A percentile compares a stretch with the other conserved stretches of the same genome.
phyloP scores from a whole-genome alignment of 495 filamentous ascomycete species.

The Aspergillus panamensis region DNA sequence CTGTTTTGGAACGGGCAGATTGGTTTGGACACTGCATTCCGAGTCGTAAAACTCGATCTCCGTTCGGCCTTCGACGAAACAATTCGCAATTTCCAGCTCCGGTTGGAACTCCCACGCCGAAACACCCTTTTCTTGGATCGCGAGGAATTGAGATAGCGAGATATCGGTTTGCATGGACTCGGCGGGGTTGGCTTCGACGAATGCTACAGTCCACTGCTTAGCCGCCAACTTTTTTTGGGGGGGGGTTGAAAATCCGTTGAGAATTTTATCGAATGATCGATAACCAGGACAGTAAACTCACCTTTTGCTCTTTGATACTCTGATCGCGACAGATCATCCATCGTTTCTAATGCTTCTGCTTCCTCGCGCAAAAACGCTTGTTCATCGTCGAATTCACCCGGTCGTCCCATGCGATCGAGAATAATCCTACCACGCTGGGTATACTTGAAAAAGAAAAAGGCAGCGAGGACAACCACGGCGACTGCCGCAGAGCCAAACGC shows the following conservation, averaged over 20 bases:
- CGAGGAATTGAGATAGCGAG: constrained; percentile 92
- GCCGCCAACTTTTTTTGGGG: not conserved
- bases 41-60: constrained; percentile 99
- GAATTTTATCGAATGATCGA: not conserved
- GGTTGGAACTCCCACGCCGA: constrained; percentile 99
- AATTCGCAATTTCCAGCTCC: constrained; percentile 96
- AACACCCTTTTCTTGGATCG: constrained; percentile 98
- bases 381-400: constrained; percentile 97
- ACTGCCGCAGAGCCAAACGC: constrained; percentile 90
- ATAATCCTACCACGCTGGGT: constrained; percentile 86
- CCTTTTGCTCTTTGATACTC: constrained; percentile 96
- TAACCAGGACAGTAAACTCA: constrained; percentile 36
- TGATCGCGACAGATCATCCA: constrained; percentile 87
- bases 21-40: constrained; percentile 95
- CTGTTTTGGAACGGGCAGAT: constrained; percentile 93
- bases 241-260: not conserved
- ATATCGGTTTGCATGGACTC: constrained; percentile 96
- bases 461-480: constrained; percentile 72
- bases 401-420: constrained; percentile 86
- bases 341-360: constrained; percentile 87
- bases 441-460: constrained; percentile 93
- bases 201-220: constrained; percentile 55
- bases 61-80: constrained; percentile 92
- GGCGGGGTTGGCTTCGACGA: constrained; percentile 89
- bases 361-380: constrained; percentile 89